Conservation (phyloP, 148 eudicot genomes). For the Rhododendron williamsianum region DNA sequence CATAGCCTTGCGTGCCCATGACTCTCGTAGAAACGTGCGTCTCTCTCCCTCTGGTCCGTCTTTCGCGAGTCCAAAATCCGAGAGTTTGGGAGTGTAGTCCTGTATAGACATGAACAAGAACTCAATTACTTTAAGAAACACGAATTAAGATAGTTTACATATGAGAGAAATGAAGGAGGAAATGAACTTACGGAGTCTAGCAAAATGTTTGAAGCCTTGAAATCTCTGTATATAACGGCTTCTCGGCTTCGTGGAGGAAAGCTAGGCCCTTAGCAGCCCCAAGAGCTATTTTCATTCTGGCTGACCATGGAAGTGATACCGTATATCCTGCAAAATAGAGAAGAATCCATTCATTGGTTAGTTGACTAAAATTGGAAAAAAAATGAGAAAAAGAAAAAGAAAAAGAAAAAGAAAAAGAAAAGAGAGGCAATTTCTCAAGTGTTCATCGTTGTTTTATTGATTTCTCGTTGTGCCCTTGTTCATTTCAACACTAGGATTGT, state of each 20-base stretch:
- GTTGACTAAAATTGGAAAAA: background rate
- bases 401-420: background rate
- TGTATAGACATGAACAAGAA: constrained; percentile 12
- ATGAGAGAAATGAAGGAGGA: background rate
- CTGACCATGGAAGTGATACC: constrained; percentile 79
- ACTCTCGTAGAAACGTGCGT: constrained; percentile 78
- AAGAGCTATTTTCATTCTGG: constrained; percentile 79
- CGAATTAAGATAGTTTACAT: background rate
- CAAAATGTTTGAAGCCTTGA: constrained; percentile 89
- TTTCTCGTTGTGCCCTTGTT: background rate
- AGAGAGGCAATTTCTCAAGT: background rate
- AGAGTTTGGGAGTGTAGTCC: constrained; percentile 73
- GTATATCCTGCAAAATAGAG: constrained; percentile 53
- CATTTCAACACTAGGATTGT: background rate
- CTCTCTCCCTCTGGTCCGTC: constrained; percentile 87
- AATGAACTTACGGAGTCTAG: constrained; percentile 65
- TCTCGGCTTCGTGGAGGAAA: constrained; percentile 79
- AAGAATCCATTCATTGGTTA: background rate
- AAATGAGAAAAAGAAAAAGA: background rate
- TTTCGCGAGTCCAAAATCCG: constrained; percentile 80
- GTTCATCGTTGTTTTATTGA: background rate
- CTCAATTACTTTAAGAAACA: background rate
- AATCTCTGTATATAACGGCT: constrained; percentile 81
- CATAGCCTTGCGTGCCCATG: constrained; percentile 87
- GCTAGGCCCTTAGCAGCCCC: constrained; percentile 97